Conservation (phyloP, 495 filamentous ascomycete species). For the Bombardia bombarda region DNA sequence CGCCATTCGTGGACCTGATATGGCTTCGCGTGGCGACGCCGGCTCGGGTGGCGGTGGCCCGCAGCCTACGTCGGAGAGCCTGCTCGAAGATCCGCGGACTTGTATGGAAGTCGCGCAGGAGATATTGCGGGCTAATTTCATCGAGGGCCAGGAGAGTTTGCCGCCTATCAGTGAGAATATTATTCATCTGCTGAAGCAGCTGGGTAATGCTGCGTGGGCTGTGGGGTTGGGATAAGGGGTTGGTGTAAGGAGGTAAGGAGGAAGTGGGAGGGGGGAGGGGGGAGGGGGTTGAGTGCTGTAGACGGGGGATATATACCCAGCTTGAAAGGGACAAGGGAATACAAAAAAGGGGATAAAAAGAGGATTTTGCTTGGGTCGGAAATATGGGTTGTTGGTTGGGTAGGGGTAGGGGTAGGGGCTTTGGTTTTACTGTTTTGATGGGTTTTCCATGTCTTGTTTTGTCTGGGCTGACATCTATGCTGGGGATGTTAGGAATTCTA, state of each 20-base stretch:
- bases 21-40: not conserved
- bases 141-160: slow-evolving; percentile 63
- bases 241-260: not conserved
- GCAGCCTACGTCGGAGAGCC: slow-evolving; percentile 6
- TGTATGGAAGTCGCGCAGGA: slow-evolving; percentile 41
- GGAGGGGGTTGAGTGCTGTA: too few species aligned
- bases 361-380: too few species aligned
- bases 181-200: slow-evolving; percentile 44
- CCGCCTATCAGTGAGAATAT: slow-evolving; percentile 59
- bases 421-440: too few species aligned
- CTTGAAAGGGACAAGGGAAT: too few species aligned
- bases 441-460: too few species aligned
- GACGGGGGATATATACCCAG: too few species aligned
- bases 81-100: slow-evolving; percentile 32
- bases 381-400: too few species aligned
- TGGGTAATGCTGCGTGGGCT: slow-evolving; percentile 35
- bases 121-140: slow-evolving; percentile 44
- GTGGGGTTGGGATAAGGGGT: slow-evolving; percentile 17
- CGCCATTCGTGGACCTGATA: slow-evolving; percentile 26
- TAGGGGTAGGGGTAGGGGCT: too few species aligned
- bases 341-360: too few species aligned
- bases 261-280: not conserved
- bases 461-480: too few species aligned
- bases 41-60: not conserved
- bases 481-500: too few species aligned